A percentile compares a stretch with the other conserved stretches of the same genome.
These are phyloP conservation scores for Plasmodium vinckei DNA, from an alignment of 169 alveolate genomes.

Conservation along the genomic window DNA sequence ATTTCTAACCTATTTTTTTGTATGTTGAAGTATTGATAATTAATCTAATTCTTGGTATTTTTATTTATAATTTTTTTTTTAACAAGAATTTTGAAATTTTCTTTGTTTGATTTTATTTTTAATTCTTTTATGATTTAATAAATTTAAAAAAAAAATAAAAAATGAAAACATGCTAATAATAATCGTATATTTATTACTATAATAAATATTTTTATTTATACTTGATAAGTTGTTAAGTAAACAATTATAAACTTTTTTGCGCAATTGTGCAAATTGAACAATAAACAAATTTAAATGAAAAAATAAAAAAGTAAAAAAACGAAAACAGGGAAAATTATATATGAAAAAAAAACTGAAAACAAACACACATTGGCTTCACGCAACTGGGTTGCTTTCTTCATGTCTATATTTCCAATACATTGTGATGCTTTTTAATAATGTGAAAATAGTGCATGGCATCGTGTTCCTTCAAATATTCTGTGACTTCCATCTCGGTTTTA, in stretches of 20 bases:
- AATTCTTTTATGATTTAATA: slow-evolving; percentile 10
- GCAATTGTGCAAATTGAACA: too few relatives aligned
- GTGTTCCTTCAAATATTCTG: slow-evolving; percentile 40
- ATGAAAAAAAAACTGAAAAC: not conserved
- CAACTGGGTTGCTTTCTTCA: too few relatives aligned
- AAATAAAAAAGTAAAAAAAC: slow-evolving; percentile 9
- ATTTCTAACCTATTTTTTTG: slow-evolving; percentile 28
- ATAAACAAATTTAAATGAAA: not conserved
- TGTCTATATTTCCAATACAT: slow-evolving; percentile 13
- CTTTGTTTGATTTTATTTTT: slow-evolving; percentile 15
- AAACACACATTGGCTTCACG: not conserved
- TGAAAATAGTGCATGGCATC: slow-evolving; percentile 69
- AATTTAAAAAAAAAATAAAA: slow-evolving; percentile 10
- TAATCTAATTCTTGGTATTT: slow-evolving; percentile 18
- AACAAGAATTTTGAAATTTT: slow-evolving; percentile 20
- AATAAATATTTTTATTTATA: too few relatives aligned
- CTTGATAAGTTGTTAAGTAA: slow-evolving; percentile 25
- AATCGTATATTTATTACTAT: not conserved
- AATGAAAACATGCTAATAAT: not conserved
- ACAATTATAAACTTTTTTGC: not conserved
- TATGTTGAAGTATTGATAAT: not conserved
- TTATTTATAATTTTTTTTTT: slow-evolving; percentile 29
- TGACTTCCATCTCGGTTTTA: slow-evolving; percentile 61
- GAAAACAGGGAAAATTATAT: not conserved
- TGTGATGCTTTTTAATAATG: slow-evolving; percentile 44